Base-by-base conservation (phyloP, 495 filamentous ascomycete species). In the Penicillium samsonianum region DNA sequence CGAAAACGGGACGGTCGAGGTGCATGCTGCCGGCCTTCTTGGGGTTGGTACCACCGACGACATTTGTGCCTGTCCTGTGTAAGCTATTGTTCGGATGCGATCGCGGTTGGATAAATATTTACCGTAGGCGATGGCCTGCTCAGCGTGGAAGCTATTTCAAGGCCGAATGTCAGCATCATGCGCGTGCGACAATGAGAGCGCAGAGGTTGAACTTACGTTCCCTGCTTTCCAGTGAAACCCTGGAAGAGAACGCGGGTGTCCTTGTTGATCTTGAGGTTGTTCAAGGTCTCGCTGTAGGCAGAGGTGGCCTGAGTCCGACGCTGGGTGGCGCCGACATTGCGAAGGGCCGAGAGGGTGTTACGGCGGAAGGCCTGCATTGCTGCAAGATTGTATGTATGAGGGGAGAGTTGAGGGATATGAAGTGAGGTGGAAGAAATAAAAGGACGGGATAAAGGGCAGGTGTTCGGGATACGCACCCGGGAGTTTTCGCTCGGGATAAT, bases 91-190 rank as follows among this genome's bases (percentile, higher is more conserved):
- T 50, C 60, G 38, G 52, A 61, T 37, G 58, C 42, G 56, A 60
- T 62, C 51, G 60, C 53, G 51, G 50, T 37, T 51, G 40, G 50
- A 59, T 48, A 31, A 28, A 62, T 50, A 60, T 42, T 57, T 90
- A 96, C 93, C 93, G 73, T 97, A 96, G 68, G 92, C 94, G 71
- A 99, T 99, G 47, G 94, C 94, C 82, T 96, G 92, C 74, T 92
- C 83, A 58, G 94, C 95, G 72, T 98, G 94, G 82, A 99, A 99
- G 57, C 92, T 98, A 63, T 57, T 30, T 43, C 35, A 64, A 64
- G 73, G 58, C n/a, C 49, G 55, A 49, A 65, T 50, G 71, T 87
- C 70, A 87, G 80, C 57, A 54, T 58, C 52, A 23, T 16, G 53
- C 55, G 59, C 70, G 41, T 58, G 7, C 5, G 55, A 42, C 51